These are phyloP conservation scores for Mucor plumbeus DNA, from an alignment of 371 early-diverging fungal genomes.

Conservation along the genomic window DNA sequence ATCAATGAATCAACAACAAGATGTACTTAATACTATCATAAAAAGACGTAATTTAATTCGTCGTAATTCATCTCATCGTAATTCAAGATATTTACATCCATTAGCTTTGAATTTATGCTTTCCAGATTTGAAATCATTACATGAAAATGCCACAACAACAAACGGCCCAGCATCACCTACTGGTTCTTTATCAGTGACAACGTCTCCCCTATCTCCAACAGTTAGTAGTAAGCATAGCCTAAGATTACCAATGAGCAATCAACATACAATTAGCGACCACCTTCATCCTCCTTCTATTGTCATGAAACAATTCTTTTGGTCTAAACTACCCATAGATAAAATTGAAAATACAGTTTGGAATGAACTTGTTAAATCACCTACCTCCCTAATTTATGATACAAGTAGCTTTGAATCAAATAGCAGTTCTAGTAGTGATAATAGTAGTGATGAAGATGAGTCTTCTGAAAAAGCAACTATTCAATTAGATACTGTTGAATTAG, in stretches of 20 bases:
- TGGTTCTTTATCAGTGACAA: not conserved
- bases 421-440: conserved; percentile 28
- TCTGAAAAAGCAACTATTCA: conserved; percentile 6
- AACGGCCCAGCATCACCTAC: not conserved
- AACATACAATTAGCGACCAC: not conserved
- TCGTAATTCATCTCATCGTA: conserved; percentile 25
- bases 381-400: conserved; percentile 14
- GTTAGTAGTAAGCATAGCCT: not conserved
- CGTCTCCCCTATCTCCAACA: conserved; percentile 20
- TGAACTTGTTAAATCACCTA: conserved; percentile 47
- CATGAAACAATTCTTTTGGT: conserved; percentile 66
- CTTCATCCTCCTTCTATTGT: conserved; percentile 7
- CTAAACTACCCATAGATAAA: conserved; percentile 58
- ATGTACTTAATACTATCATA: not conserved
- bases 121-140: conserved; percentile 44
- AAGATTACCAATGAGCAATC: not conserved
- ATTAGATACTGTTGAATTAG: conserved; percentile 47
- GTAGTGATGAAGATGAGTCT: conserved; percentile 20
- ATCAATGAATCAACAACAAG: not conserved
- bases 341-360: conserved; percentile 65
- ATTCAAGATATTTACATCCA: conserved; percentile 50
- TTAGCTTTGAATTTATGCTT: conserved; percentile 51
- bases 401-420: conserved; percentile 30
- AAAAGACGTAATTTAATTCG: conserved; percentile 17
- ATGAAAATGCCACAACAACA: conserved; percentile 32